Conservation (phyloP, 2,329 filamentous ascomycete species). For the Fusarium siculi region DNA sequence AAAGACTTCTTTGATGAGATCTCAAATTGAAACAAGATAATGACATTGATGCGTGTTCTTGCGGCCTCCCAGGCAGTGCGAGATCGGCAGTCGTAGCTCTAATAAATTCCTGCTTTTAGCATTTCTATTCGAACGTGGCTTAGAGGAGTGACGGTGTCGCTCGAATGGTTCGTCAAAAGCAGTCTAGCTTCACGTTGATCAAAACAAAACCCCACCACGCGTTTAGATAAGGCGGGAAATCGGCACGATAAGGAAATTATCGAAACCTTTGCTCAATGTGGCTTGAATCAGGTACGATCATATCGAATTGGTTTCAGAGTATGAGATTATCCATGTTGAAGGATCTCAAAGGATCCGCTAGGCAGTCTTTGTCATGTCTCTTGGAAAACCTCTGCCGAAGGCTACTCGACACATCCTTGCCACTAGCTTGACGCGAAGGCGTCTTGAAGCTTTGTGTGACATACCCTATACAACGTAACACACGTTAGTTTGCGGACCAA, state of each 20-base stretch:
- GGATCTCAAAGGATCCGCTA: neutral
- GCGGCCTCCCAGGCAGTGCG: neutral
- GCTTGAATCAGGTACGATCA: neutral
- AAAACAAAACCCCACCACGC: neutral
- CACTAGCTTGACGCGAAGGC: neutral
- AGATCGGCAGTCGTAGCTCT: neutral
- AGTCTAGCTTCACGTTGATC: neutral
- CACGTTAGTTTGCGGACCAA: neutral
- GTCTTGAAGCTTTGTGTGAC: neutral
- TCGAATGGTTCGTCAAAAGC: slow-evolving; percentile 1
- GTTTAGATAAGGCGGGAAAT: slow-evolving; percentile 12
- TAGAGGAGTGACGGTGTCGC: neutral
- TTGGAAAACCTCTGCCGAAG: neutral
- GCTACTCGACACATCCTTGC: neutral
- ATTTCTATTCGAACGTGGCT: slow-evolving; percentile 9
- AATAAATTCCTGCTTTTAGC: neutral
- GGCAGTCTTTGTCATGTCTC: neutral
- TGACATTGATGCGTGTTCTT: neutral
- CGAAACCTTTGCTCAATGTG: neutral
- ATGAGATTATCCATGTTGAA: neutral
- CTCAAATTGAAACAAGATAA: neutral
- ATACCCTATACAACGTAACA: neutral
- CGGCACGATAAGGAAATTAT: neutral
- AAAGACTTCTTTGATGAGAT: neutral
- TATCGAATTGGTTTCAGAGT: neutral